Evolutionary conservation across 768 basidiomycete genomes (phyloP).

Genomic region (Candolleomyces efflorescens): DNA sequence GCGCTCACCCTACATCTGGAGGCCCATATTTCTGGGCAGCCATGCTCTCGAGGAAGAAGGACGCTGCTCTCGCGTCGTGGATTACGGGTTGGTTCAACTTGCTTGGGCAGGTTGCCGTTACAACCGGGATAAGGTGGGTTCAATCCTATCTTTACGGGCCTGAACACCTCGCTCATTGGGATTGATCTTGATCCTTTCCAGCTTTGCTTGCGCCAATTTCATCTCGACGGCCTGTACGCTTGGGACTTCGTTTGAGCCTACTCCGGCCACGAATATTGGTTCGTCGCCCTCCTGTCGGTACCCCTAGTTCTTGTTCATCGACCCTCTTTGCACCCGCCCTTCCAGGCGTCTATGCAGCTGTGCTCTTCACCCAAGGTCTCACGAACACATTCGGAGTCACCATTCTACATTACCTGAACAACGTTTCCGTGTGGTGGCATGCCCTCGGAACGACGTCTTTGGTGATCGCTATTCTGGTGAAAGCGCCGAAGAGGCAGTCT

Average conservation of each 20-base stretch:
- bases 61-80: slow-evolving; percentile 69
- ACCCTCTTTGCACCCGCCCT: not conserved
- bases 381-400: slow-evolving; percentile 76
- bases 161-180: slow-evolving; percentile 13
- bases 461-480: slow-evolving; percentile 64
- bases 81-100: slow-evolving; percentile 75
- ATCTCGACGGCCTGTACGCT: slow-evolving; percentile 61
- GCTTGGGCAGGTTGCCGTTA: slow-evolving; percentile 73
- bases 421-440: slow-evolving; percentile 72
- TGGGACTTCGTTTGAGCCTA: slow-evolving; percentile 54
- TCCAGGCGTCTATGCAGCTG: slow-evolving; percentile 56
- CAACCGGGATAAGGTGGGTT: slow-evolving; percentile 61
- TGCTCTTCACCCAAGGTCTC: slow-evolving; percentile 62
- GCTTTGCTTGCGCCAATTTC: slow-evolving; percentile 65
- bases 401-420: slow-evolving; percentile 63
- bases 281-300: slow-evolving; percentile 15
- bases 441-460: slow-evolving; percentile 64
- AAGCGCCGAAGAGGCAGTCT: slow-evolving; percentile 67
- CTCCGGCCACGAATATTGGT: slow-evolving; percentile 58
- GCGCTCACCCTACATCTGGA: slow-evolving; percentile 67
- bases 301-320: not conserved
- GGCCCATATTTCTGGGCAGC: slow-evolving; percentile 84
- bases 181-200: slow-evolving; percentile 17
- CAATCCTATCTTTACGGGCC: slow-evolving; percentile 46
- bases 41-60: slow-evolving; percentile 54